Base-by-base conservation (phyloP, 2,329 filamentous ascomycete species). In the Herpotrichia juniperi region DNA sequence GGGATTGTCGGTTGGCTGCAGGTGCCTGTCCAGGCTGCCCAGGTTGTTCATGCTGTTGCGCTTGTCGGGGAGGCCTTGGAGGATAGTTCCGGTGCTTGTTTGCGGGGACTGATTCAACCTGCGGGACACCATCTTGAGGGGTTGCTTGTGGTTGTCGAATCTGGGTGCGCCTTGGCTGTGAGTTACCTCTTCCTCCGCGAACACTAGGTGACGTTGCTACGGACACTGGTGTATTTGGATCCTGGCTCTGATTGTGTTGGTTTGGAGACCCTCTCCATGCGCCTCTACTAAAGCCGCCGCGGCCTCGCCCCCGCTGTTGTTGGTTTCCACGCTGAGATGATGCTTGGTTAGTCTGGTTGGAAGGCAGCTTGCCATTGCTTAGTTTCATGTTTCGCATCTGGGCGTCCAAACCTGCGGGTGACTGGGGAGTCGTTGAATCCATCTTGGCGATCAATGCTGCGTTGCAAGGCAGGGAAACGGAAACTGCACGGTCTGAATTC, bases 311-410 rank as follows among this genome's bases (percentile, higher is more conserved):
- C 4, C 48, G 37, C 12, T 50, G 63, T 11, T 62, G 60, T 11
- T 62, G 62, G 32, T 53, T 25, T 22, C 53, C 47, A 19, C 61
- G 61, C 17, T n/a, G 34, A 21, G 46, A 32, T 10, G 51, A 12
- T 24, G 57, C 50, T 49, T 58, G 54, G 52, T 64, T 51, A 52
- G 56, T 40, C 32, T 60, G 58, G 12, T 46, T 44, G 39, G 50
- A 40, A n/a, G 57, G 46, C 7, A 71, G 64, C 21, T 68, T 71
- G 43, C 76, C 73, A 64, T 84, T 83, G 56, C 76, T 79, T 44
- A 89, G 75, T 25, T 87, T 87, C 69, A 89, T 80, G 53, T 75
- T 78, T 40, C 84, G 81, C 32, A 89, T 72, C 47, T 80, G 83
- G 44, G 82, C 77, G 63, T 89, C 86, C 43, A 74, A 56, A 21